Conservation (phyloP, 148 eudicot species). For the Persicaria tinctoria region DNA sequence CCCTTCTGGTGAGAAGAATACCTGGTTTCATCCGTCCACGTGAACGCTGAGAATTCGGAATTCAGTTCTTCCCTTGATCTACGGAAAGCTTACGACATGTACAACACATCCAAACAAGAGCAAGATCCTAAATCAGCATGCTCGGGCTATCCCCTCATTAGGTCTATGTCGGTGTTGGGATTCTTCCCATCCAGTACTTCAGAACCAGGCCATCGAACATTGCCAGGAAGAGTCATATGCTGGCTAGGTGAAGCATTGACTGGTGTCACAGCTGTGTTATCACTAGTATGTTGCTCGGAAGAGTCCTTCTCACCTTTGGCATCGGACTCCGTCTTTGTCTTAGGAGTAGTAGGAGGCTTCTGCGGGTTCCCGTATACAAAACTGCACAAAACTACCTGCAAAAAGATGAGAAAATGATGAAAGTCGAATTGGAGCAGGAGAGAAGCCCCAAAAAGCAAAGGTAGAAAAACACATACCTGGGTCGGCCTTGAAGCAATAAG, state of each 20-base stretch:
- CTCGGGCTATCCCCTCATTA: neutral
- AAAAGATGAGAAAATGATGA: neutral
- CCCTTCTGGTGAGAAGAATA: no score
- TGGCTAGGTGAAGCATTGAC: conserved; percentile 10
- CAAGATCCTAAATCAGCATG: neutral
- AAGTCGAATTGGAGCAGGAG: neutral
- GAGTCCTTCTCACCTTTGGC: conserved; percentile 23
- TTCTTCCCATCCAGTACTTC: neutral
- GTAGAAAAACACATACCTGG: conserved; percentile 32
- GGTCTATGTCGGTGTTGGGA: conserved; percentile 5
- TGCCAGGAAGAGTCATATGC: neutral
- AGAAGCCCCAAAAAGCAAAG: neutral
- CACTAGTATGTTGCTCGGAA: neutral
- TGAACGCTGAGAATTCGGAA: no score
- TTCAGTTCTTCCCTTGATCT: no score
- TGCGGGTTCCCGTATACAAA: conserved; percentile 44
- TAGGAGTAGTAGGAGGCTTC: conserved; percentile 20
- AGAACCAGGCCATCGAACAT: neutral
- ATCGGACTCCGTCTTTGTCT: conserved; percentile 22
- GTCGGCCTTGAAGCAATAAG: conserved; percentile 51
- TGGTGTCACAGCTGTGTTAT: neutral
- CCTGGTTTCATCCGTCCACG: no score
- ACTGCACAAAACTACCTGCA: conserved; percentile 65
- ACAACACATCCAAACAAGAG: neutral
- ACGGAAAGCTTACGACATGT: neutral